Base-by-base conservation (phyloP, 2,329 filamentous ascomycete genomes). In the Lomentospora prolificans region DNA sequence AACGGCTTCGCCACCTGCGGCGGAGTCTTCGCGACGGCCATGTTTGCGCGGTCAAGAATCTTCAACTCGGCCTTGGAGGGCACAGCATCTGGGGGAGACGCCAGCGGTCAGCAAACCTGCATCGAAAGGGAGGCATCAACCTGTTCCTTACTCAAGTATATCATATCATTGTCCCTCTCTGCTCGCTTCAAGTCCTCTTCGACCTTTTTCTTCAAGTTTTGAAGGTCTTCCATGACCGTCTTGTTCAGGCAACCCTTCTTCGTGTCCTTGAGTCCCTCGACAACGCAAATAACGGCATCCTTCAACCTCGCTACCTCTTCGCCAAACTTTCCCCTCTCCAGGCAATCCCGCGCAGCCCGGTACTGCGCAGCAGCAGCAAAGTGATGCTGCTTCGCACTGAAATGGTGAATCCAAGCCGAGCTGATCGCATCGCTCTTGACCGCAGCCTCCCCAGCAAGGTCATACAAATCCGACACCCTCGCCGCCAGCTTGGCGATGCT, bases 301-400 rank as follows among this genome's bases (percentile, higher is more conserved):
- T 81, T 80, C 53, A 99, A 69, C 8, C 94, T 80, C 1, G 94
- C 90, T 19, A 99, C 86, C 72, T 99, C 94, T 67, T 99, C 94
- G 51, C 94, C 94, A 61, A 96, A 99, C 65, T 86, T 95, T 52
- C 87, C 79, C 78, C 95, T 97, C 71, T 97, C 94, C 12, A 99
- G 69, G 62, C 89, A 94, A 65, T 96, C 91, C 60, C 90, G 86
- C 0, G 94, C 90, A 25, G 92, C 90, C 12, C 94, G 79, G 63
- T 92, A 97, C 67, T 99, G 94, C 0, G 94, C 94, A 0, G 94
- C 94, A 0, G 90, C 92, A 1, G 92, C 91, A 71, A 99, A 97
- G 69, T 97, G 94, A 66, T 96, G 89, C 65, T 97, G 91, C 68
- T 97, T 99, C 4, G 92, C 94, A 25, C 88, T 91, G 80, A 95